These are phyloP conservation scores for Arabidopsis suecica DNA, from an alignment of 345 rosid genomes.

Conservation along the genomic window DNA sequence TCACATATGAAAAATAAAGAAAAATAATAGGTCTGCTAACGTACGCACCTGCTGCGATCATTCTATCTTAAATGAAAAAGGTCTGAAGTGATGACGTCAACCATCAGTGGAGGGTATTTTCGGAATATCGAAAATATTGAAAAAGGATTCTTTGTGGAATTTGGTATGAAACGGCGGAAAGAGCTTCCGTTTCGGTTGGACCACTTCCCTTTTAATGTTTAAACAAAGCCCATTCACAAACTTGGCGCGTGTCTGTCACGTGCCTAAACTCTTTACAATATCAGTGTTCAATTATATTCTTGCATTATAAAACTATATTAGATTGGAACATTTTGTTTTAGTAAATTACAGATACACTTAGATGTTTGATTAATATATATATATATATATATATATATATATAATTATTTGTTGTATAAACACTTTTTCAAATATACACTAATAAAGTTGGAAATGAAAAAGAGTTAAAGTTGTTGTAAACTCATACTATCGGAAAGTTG, in stretches of 20 bases:
- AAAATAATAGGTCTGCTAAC: conserved; percentile 21
- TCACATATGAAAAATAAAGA: background rate
- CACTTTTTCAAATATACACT: too few species aligned
- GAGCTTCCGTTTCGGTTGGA: conserved; percentile 42
- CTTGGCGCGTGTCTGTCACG: conserved; percentile 9
- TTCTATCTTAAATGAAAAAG: background rate
- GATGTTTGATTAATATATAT: too few species aligned
- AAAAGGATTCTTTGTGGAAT: conserved; percentile 38
- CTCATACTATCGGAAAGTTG: too few species aligned
- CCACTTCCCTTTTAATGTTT: conserved; percentile 31
- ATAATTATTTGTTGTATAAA: too few species aligned
- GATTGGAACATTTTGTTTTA: too few species aligned
- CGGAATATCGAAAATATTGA: background rate
- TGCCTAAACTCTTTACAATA: too few species aligned
- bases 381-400: too few species aligned
- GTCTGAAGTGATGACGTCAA: conserved; percentile 29
- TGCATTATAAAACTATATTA: too few species aligned
- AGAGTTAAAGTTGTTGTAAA: too few species aligned
- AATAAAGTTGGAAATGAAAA: too few species aligned
- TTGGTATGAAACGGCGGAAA: conserved; percentile 47
- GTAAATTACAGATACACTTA: too few species aligned
- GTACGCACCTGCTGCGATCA: conserved; percentile 9
- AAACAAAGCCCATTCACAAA: conserved; percentile 7
- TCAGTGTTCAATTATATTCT: too few species aligned
- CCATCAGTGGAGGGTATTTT: conserved; percentile 26